Evolutionary conservation across 2,329 filamentous ascomycete species (phyloP).

Genomic region (Hortaea werneckii): DNA sequence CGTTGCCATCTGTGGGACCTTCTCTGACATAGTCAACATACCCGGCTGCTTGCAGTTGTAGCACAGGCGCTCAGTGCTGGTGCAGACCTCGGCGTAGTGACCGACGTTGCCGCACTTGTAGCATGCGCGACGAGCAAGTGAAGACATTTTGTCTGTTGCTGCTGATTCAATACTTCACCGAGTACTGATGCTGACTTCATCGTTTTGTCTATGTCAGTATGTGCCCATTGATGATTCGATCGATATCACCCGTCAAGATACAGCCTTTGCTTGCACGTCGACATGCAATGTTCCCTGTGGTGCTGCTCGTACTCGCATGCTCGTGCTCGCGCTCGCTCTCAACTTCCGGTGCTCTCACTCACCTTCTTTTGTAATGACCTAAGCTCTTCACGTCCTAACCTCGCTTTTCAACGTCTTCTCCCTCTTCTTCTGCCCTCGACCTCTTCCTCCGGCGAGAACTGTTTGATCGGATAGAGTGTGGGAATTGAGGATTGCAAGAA

Average conservation of each 20-base stretch:
- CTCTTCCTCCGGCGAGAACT: not conserved
- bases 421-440: conserved; percentile 1
- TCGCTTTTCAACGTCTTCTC: not conserved
- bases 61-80: conserved; percentile 94
- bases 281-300: too few relatives aligned
- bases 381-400: not conserved
- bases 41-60: conserved; percentile 98
- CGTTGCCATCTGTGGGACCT: conserved; percentile 21
- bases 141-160: conserved; percentile 32
- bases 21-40: conserved; percentile 26
- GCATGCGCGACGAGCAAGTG: conserved; percentile 43
- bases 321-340: too few relatives aligned
- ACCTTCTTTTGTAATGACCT: not conserved
- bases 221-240: not conserved
- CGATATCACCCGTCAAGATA: too few relatives aligned
- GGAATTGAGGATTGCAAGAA: not conserved
- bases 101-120: conserved; percentile 45
- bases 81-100: conserved; percentile 75
- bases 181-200: not conserved
- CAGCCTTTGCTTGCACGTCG: too few relatives aligned
- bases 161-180: not conserved
- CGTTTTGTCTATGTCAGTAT: not conserved
- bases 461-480: not conserved
- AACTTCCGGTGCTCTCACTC: not conserved
- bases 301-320: not conserved